These are phyloP conservation scores for Carex arenaria DNA, from an alignment of 202 grass and related monocot genomes.

Conservation along the genomic window DNA sequence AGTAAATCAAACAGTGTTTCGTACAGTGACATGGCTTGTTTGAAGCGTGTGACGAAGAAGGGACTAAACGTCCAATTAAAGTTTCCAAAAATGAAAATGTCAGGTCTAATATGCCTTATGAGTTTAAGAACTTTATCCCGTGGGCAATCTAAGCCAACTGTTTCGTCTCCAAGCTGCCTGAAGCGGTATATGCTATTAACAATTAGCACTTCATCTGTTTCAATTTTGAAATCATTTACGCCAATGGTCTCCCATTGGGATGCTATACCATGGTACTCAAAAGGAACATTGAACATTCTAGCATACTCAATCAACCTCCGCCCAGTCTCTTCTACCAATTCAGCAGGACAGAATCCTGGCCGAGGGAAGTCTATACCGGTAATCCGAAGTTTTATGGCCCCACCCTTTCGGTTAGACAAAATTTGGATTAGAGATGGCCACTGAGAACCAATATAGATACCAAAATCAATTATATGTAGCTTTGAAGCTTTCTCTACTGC, in stretches of 20 bases:
- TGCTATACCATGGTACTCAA: constrained; percentile 51
- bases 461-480: constrained; percentile 74
- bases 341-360: constrained; percentile 44
- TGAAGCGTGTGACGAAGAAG: constrained; percentile 59
- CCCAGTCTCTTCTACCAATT: constrained; percentile 22
- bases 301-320: constrained; percentile 53
- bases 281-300: constrained; percentile 45
- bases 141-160: constrained; percentile 39
- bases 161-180: constrained; percentile 55
- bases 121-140: constrained; percentile 44
- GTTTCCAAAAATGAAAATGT: constrained; percentile 41
- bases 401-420: constrained; percentile 20
- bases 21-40: constrained; percentile 43
- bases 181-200: constrained; percentile 46
- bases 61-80: constrained; percentile 47
- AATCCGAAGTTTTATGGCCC: constrained; percentile 22
- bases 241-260: constrained; percentile 47
- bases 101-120: constrained; percentile 37
- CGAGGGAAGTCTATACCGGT: constrained; percentile 54
- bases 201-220: constrained; percentile 49
- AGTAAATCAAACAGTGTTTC: constrained; percentile 51
- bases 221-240: constrained; percentile 42
- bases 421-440: constrained; percentile 60
- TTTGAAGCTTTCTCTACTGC: constrained; percentile 26
- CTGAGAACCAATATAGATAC: constrained; percentile 57